Percentiles rank a stretch among this genome's conserved stretches.
Evolutionary conservation across 768 basidiomycete genomes (phyloP).

Genomic region (Mycena venus): DNA sequence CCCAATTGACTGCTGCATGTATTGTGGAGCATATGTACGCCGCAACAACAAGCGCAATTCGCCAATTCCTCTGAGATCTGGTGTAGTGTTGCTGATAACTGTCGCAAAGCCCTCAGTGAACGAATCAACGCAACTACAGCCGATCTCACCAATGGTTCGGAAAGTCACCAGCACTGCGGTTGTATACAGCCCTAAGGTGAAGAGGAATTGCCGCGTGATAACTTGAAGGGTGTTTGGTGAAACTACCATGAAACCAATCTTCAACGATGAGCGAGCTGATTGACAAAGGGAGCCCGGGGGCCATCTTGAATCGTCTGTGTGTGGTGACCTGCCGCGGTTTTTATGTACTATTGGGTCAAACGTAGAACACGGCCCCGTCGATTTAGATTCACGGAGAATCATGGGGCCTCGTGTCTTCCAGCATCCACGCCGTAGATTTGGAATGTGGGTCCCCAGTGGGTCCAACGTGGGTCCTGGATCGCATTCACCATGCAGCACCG

Average conservation of each 20-base stretch:
- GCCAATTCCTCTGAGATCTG: not conserved
- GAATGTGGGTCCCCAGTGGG: too few species aligned
- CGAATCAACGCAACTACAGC: not conserved
- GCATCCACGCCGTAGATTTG: too few species aligned
- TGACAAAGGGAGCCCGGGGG: slow-evolving; percentile 10
- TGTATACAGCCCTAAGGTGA: slow-evolving; percentile 10
- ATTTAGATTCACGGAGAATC: too few species aligned
- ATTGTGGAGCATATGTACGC: slow-evolving; percentile 18
- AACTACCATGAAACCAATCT: slow-evolving; percentile 21
- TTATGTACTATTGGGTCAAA: too few species aligned
- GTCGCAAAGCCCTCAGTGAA: not conserved
- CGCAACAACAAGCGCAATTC: slow-evolving; percentile 13
- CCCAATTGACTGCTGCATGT: slow-evolving; percentile 18
- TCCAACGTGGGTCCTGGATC: too few species aligned
- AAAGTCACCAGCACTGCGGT: slow-evolving; percentile 6
- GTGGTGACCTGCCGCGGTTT: too few species aligned
- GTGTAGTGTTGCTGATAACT: not conserved
- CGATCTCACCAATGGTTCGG: not conserved
- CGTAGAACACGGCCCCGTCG: too few species aligned
- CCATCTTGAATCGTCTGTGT: not conserved
- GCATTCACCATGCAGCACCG: too few species aligned
- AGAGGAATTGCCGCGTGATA: too few species aligned
- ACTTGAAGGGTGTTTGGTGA: not conserved
- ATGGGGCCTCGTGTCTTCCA: too few species aligned
- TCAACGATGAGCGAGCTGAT: slow-evolving; percentile 20